Evolutionary conservation across 768 basidiomycete genomes (phyloP), one percentile per base, ranked within the genome.

Genomic region (Rhizopogon salebrosus): DNA sequence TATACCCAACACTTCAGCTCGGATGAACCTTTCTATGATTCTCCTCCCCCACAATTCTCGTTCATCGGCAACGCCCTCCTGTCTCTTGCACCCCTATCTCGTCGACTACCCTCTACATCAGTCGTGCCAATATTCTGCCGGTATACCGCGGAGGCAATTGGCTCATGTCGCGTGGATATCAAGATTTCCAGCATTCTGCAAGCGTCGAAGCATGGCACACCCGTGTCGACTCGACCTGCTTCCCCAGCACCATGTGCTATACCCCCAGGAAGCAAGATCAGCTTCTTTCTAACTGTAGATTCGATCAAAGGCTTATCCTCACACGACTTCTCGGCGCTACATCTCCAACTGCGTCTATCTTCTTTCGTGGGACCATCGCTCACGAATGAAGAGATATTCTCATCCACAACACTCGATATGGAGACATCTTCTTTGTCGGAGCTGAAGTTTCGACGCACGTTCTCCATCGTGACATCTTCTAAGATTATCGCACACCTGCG

Each of bases 1-100:
- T 95, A 95, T 69, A 89, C 92, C 9, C 88, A 87, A 57, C 95
- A 98, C 69, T 97, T 98, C 72, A 90, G 91, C 27, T 85, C 87
- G 13, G 88, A 94, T 58, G 92, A 92, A 70, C 88, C 92, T 2
- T 99, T 98, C 73, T 94, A 89, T 69, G 88, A 95, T 64, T 80
- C 80, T 34, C 88, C 90, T 3, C 83, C 92, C 2, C 89, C 92
- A 6, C 84, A 88, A 59, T 95, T 89, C 67, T 95, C 93, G 6
- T 95, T 95, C 68, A 85, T 99, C 52, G 97, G 95, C 52, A 88
- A 90, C 60, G 87, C 90, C 0, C 70, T 89, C 27, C 75, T 95
- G 50, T 89, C 91, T 13, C 77, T 99, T 23, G 83, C 87, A 0
- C 85, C 93, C 2, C 76, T 98, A 41, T 84, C 83, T 11, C 84